Evolutionary conservation across 2,329 filamentous ascomycete species (phyloP).

Genomic region (Byssochlamys sp.): DNA sequence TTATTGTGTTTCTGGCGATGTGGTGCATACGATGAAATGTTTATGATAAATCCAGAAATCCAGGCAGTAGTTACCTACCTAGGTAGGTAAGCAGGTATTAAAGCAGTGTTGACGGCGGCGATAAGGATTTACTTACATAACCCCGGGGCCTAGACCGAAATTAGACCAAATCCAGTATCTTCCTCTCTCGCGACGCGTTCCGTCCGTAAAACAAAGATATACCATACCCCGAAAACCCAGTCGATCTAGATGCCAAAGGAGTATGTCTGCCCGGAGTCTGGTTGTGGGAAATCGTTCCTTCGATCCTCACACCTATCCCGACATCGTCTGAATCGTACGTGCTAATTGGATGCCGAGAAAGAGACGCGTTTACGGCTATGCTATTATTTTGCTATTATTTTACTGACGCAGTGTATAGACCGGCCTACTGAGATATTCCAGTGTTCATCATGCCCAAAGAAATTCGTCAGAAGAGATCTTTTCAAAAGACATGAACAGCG

Average conservation of each 20-base stretch:
- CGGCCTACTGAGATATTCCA: slow-evolving; percentile 13
- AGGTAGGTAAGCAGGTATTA: too few relatives aligned
- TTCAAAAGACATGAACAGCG: slow-evolving; percentile 16
- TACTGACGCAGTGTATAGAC: neutral
- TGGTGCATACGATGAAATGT: too few relatives aligned
- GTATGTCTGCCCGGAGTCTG: slow-evolving; percentile 10
- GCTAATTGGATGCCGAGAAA: neutral
- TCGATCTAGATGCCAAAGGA: slow-evolving; percentile 6
- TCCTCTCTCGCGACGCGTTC: neutral
- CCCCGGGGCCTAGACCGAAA: neutral
- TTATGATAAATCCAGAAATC: too few relatives aligned
- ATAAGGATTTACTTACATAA: neutral
- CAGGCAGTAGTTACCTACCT: too few relatives aligned
- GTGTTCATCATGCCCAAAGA: slow-evolving; percentile 11
- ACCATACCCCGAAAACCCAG: neutral
- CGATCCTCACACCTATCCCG: slow-evolving; percentile 11
- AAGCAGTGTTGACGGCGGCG: neutral
- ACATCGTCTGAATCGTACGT: slow-evolving; percentile 11
- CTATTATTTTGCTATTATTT: neutral
- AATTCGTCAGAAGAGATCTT: slow-evolving; percentile 17
- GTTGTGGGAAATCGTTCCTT: slow-evolving; percentile 12
- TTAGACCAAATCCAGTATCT: neutral
- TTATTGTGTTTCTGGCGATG: too few relatives aligned
- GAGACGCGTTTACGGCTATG: neutral
- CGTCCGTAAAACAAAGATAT: neutral